Base-by-base conservation (phyloP, 768 basidiomycete genomes). In the Russula sp. region DNA sequence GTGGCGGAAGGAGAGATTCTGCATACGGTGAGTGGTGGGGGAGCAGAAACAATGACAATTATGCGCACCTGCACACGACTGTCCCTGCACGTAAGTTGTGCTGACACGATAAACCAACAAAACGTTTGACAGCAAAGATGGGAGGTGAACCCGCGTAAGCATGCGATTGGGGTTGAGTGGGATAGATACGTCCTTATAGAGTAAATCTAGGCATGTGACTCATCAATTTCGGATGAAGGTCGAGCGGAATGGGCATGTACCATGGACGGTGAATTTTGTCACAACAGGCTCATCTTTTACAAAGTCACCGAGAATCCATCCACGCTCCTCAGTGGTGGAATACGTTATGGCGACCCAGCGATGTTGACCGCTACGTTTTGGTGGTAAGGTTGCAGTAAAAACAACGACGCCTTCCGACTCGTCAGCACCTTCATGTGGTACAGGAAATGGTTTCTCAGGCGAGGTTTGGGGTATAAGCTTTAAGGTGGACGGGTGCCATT, bases 401-500 rank as follows among this genome's bases (percentile, higher is more conserved):
- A 85, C 73, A 5, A 85, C 85, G 1, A 86, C 75, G 0, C 87
- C 88, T 59, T 90, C 88, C 9, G 85, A 87, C 70, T 92, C 88
- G 56, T 88, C 87, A 0, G 80, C 71, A 0, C 89, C 89, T 71
- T 86, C 84, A 16, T 81, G 72, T 14, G 88, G 86, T 0, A 81
- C 73, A 6, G 89, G 90, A 66, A 90, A 91, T 11, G 75, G 71
- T 45, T 71, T 73, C 2, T 78, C 81, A 11, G 77, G 75, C 10
- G 76, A 67, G 29, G 87, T 83, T 65, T 78, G 78, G 1, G 90
- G 90, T 8, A 93, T 74, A 7, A 89, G 78, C 69, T 79, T 84
- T 32, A 88, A 74, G 3, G 74, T 73, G 5, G 68, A 66, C 2
- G 89, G 85, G 9, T 56, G 65, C 43, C 71, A 70, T 9, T 58